Conservation (phyloP, 345 rosid species). For the Punica granatum region DNA sequence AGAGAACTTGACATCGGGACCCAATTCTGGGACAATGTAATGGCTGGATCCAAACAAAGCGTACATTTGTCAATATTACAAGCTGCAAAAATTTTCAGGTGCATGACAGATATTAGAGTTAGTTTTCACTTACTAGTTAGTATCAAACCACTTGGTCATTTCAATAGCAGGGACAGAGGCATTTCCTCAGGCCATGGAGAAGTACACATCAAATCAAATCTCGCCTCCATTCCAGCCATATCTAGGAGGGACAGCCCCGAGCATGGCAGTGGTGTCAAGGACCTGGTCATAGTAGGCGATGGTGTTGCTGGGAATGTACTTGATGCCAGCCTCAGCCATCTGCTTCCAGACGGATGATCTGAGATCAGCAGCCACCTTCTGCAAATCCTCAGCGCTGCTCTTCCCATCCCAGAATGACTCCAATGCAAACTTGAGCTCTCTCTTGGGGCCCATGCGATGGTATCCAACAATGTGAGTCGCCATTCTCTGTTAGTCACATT, state of each 20-base stretch:
- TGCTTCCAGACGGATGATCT: slow-evolving; percentile 90
- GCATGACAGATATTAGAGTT: neutral
- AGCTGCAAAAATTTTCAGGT: neutral
- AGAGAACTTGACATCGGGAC: slow-evolving; percentile 80
- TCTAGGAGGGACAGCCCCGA: slow-evolving; percentile 90
- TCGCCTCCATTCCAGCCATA: slow-evolving; percentile 80
- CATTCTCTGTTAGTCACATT: slow-evolving; percentile 40
- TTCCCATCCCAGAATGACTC: slow-evolving; percentile 98
- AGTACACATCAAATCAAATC: slow-evolving; percentile 74
- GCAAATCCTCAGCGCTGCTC: slow-evolving; percentile 81
- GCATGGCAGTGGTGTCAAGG: slow-evolving; percentile 88
- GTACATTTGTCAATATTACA: neutral
- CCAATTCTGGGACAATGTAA: slow-evolving; percentile 93
- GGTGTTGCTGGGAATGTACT: slow-evolving; percentile 93
- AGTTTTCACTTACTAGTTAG: slow-evolving; percentile 82
- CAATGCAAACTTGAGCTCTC: slow-evolving; percentile 95
- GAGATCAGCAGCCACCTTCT: slow-evolving; percentile 83
- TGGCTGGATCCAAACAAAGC: slow-evolving; percentile 46
- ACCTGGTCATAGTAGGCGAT: slow-evolving; percentile 86
- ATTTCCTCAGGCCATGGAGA: slow-evolving; percentile 98
- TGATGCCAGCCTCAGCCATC: slow-evolving; percentile 81
- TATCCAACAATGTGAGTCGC: slow-evolving; percentile 98
- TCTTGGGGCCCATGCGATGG: slow-evolving; percentile 98
- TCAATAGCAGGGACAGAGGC: slow-evolving; percentile 98
- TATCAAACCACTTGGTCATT: slow-evolving; percentile 99